Percentiles rank a stretch among this genome's conserved stretches.
Evolutionary conservation across 148 eudicot genomes (phyloP).

Genomic region (Vaccinium corymbosum): DNA sequence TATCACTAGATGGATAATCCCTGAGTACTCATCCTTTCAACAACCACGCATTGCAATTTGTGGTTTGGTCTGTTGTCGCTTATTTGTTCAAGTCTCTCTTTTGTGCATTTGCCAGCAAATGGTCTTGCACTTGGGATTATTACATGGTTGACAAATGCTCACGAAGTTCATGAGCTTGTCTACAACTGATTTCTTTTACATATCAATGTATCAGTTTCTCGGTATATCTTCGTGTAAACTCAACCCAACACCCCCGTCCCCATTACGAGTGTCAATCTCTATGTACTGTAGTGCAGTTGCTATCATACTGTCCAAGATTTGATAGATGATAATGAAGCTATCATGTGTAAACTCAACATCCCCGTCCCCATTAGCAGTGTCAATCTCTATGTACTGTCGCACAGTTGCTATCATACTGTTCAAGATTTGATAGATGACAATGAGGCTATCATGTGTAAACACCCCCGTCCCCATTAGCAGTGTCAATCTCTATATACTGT

Average conservation of each 20-base stretch:
- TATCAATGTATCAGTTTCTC: background rate
- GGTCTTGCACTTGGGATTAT: constrained; percentile 1
- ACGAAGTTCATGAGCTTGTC: background rate
- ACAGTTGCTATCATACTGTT: background rate
- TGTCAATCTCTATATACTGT: background rate
- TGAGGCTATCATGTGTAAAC: background rate
- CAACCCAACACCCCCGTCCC: background rate
- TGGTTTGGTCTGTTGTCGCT: constrained; percentile 9
- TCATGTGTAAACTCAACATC: background rate
- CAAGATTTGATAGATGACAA: too few relatives aligned
- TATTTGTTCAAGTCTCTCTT: background rate
- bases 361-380: background rate
- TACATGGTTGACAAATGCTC: background rate
- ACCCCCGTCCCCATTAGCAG: background rate
- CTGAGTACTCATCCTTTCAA: background rate
- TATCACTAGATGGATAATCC: constrained; percentile 26
- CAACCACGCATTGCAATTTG: background rate
- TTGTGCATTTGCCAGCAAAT: constrained; percentile 8
- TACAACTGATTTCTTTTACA: too few relatives aligned
- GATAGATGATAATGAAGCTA: too few relatives aligned
- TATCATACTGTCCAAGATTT: too few relatives aligned
- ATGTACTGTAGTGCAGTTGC: background rate
- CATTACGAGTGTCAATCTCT: background rate
- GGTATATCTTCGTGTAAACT: too few relatives aligned
- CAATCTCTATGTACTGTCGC: background rate